These are phyloP conservation scores for Choricystis sp. DNA, from an alignment of 139 green algal genomes.

Conservation along the genomic window DNA sequence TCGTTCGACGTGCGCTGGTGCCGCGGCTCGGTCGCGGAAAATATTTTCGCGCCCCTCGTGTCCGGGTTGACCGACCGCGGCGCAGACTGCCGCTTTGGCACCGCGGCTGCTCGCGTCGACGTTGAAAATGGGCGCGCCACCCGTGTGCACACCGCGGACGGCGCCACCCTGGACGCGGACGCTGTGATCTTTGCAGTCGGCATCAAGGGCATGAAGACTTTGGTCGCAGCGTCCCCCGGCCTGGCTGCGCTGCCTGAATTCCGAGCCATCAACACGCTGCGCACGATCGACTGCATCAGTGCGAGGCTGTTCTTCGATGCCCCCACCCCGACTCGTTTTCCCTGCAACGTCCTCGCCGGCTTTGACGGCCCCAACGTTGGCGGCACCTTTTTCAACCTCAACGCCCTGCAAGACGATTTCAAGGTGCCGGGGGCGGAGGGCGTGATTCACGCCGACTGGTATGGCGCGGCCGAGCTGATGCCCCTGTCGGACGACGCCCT, in stretches of 20 bases:
- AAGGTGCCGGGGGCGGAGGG: constrained; percentile 32
- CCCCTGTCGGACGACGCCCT: constrained; percentile 58
- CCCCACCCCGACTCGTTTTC: constrained; percentile 36
- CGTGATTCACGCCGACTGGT: constrained; percentile 79
- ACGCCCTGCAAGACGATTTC: constrained; percentile 46
- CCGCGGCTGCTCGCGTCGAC: too few relatives aligned
- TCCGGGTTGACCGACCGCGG: too few relatives aligned
- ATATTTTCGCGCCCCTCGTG: constrained; percentile 60
- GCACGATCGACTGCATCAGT: constrained; percentile 51
- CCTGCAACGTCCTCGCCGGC: constrained; percentile 59
- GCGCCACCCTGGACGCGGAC: constrained; percentile 36
- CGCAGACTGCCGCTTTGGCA: too few relatives aligned
- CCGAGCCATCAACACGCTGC: constrained; percentile 53
- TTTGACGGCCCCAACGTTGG: constrained; percentile 49
- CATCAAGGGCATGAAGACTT: constrained; percentile 68
- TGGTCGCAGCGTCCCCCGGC: constrained; percentile 32
- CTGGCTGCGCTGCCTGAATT: constrained; percentile 42
- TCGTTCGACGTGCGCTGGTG: constrained; percentile 62
- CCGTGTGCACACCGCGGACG: constrained; percentile 19
- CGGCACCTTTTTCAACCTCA: constrained; percentile 79
- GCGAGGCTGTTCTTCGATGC: constrained; percentile 60
- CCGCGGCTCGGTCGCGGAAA: constrained; percentile 49
- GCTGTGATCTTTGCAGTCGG: constrained; percentile 70
- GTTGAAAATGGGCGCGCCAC: too few relatives aligned
- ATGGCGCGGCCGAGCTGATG: constrained; percentile 57